Evolutionary conservation across 768 basidiomycete genomes (phyloP).

Genomic region (Tephrocybe rancida): DNA sequence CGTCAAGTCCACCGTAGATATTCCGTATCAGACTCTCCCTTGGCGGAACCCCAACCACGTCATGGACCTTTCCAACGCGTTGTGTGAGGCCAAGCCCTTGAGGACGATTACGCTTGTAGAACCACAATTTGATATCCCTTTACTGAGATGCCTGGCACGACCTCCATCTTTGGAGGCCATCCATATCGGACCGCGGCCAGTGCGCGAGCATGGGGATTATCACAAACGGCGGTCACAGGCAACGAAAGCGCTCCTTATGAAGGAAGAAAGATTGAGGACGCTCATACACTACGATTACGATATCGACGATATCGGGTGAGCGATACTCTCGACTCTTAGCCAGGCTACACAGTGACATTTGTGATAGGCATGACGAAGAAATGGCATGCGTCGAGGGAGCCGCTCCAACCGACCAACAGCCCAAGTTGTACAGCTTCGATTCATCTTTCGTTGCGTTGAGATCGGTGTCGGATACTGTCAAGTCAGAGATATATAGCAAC

Average conservation of each 20-base stretch:
- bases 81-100: neutral
- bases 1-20: slow-evolving; percentile 1
- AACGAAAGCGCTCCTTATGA: neutral
- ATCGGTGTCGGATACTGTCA: neutral
- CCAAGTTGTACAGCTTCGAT: neutral
- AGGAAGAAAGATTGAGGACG: neutral
- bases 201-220: no score
- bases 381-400: neutral
- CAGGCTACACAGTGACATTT: neutral
- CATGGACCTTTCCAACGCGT: neutral
- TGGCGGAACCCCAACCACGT: neutral
- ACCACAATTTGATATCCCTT: neutral
- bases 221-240: neutral
- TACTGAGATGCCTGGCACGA: neutral
- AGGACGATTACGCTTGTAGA: neutral
- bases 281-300: neutral
- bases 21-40: neutral
- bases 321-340: neutral
- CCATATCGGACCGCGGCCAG: neutral
- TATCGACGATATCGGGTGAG: neutral
- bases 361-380: neutral
- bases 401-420: neutral
- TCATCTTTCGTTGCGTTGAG: slow-evolving; percentile 6
- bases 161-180: slow-evolving; percentile 2
- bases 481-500: slow-evolving; percentile 1